These are phyloP conservation scores for Leucaena leucocephala DNA, from an alignment of 306 rosid genomes.

Conservation along the genomic window DNA sequence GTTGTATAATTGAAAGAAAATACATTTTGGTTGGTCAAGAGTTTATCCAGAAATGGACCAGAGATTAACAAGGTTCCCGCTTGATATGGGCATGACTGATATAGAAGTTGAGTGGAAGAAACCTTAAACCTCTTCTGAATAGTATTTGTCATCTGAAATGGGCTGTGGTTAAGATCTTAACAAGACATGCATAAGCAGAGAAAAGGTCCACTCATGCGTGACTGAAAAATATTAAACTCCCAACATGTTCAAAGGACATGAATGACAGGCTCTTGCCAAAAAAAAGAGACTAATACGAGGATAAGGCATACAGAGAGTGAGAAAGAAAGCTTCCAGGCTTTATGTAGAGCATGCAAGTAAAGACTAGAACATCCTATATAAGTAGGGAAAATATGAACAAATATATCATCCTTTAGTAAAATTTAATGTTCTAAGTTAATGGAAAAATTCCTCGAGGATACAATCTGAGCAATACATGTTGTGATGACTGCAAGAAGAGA, in stretches of 20 bases:
- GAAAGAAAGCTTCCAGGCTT: slow-evolving; percentile 9
- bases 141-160: slow-evolving; percentile 91
- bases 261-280: slow-evolving; percentile 16
- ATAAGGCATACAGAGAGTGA: background rate
- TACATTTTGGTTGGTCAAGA: slow-evolving; percentile 76
- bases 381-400: background rate
- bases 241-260: slow-evolving; percentile 31
- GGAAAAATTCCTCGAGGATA: slow-evolving; percentile 28
- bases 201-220: background rate
- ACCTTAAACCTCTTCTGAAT: slow-evolving; percentile 95
- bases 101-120: slow-evolving; percentile 95
- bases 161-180: slow-evolving; percentile 64
- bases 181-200: slow-evolving; percentile 23
- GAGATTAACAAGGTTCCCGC: slow-evolving; percentile 75
- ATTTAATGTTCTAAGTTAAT: background rate
- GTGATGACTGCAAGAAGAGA: slow-evolving; percentile 88
- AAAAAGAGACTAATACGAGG: background rate
- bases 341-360: slow-evolving; percentile 15
- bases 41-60: slow-evolving; percentile 86
- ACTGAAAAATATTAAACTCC: slow-evolving; percentile 3
- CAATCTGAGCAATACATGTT: slow-evolving; percentile 96
- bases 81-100: slow-evolving; percentile 94
- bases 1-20: slow-evolving; percentile 88
- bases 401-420: background rate
- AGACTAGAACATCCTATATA: slow-evolving; percentile 13